These are phyloP conservation scores for Erigeron philadelphicus DNA, from an alignment of 140 eudicot species.

Conservation along the genomic window DNA sequence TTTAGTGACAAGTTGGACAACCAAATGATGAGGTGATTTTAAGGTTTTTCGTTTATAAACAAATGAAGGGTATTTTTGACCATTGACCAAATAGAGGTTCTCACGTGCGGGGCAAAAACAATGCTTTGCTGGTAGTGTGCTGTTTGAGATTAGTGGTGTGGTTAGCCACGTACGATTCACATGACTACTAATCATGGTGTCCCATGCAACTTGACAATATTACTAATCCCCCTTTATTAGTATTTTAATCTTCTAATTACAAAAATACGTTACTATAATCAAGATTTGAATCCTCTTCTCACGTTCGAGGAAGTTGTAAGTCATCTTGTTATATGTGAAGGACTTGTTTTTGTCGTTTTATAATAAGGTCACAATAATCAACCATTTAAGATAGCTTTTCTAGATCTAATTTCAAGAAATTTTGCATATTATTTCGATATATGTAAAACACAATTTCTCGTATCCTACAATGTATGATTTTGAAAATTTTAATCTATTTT, in stretches of 20 bases:
- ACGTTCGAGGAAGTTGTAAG: slow-evolving; percentile 27
- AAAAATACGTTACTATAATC: not conserved
- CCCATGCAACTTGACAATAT: slow-evolving; percentile 28
- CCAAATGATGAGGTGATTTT: slow-evolving; percentile 47
- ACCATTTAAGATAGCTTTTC: not conserved
- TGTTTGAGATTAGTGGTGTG: slow-evolving; percentile 38
- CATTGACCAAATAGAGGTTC: slow-evolving; percentile 44
- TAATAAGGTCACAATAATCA: not conserved
- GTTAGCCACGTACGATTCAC: slow-evolving; percentile 49
- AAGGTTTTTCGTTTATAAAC: slow-evolving; percentile 26
- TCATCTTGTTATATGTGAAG: slow-evolving; percentile 7
- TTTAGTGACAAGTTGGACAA: slow-evolving; percentile 33
- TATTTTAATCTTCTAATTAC: not conserved
- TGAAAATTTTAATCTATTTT: no score
- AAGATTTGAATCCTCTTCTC: slow-evolving; percentile 20
- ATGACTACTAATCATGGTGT: slow-evolving; percentile 36
- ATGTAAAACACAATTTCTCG: not conserved
- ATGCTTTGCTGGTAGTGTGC: slow-evolving; percentile 48
- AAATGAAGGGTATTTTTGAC: slow-evolving; percentile 30
- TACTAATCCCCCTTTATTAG: not conserved
- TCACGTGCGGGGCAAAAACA: slow-evolving; percentile 60
- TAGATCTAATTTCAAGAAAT: not conserved
- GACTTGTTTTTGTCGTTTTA: slow-evolving; percentile 7
- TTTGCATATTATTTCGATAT: not conserved
- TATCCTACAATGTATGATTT: not conserved